These are phyloP conservation scores for Entomortierella chlamydospora DNA, from an alignment of 192 early-diverging fungal species.

Conservation along the genomic window DNA sequence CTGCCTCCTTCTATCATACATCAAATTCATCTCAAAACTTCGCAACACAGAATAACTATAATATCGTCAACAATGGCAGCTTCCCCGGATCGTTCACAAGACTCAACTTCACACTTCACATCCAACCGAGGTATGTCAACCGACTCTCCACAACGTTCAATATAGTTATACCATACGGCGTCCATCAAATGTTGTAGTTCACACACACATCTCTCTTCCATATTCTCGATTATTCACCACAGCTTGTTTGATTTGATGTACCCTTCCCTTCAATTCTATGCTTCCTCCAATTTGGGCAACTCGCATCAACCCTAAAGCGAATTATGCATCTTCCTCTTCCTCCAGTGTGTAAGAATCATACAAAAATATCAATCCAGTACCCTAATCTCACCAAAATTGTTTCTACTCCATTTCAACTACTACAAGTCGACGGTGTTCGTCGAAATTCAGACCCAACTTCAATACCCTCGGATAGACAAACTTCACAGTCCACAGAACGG, in stretches of 20 bases:
- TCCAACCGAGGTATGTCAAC: conserved; percentile 11
- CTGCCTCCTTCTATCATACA: too few relatives aligned
- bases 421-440: conserved; percentile 14
- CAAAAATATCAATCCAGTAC: too few relatives aligned
- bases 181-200: background rate
- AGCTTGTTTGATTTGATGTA: too few relatives aligned
- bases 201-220: too few relatives aligned
- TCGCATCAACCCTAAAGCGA: too few relatives aligned
- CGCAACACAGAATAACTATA: too few relatives aligned
- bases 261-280: too few relatives aligned
- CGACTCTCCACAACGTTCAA: background rate
- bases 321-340: background rate
- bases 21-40: too few relatives aligned
- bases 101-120: conserved; percentile 4
- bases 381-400: too few relatives aligned
- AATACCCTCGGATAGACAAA: conserved; percentile 21
- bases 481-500: conserved; percentile 7
- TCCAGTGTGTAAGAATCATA: too few relatives aligned
- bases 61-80: conserved; percentile 28
- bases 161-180: background rate
- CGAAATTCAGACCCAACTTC: conserved; percentile 30
- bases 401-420: background rate
- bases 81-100: conserved; percentile 8
- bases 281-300: too few relatives aligned
- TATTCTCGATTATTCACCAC: too few relatives aligned